Evolutionary conservation across 192 early-diverging fungal genomes (phyloP), one percentile per base, ranked within the genome.

Genomic region (Phycomyces blakesleeanus): DNA sequence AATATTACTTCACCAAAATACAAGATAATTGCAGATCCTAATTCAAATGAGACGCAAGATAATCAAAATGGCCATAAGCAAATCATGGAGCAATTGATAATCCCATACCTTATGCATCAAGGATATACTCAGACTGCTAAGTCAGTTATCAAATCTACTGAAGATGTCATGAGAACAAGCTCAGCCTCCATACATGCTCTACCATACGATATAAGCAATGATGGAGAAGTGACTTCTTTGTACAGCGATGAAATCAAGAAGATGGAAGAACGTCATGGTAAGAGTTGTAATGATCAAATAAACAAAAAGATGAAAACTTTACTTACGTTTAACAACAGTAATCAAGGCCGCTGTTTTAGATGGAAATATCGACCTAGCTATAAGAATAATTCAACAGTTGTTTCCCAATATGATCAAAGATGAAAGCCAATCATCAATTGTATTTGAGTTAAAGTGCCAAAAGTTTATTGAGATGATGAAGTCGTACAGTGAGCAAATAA

Each of bases 401-500:
- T 95, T 89, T 62, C 91, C 95, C 0, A 64, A 52, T 0, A 74
- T 97, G 20, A 74, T 95, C 11, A 25, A 63, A 7, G 67, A 77
- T 14, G 81, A 93, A 58, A 81, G 78, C 39, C 71, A 82, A 34
- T 34, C 29, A 34, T 34, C 29, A 42, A 72, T 97, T 49, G 73
- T 82, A 50, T 93, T 97, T 57, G 83, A 83, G 55, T 81, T 98
- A 34, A 77, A 85, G 21, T 94, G 95, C 67, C 87, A 83, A 44
- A 83, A 91, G 67, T 97, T 96, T 71, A 82, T 97, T 18, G 92
- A 96, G 79, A 81, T 95, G 77, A 85, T 97, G 44, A 55, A 55
- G 14, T 0, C 10, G 27, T 22, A 22, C n/a, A 50, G 21, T 22
- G 16, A 50, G 49, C 2, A 10, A 50, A 10, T 50, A 16, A 50